Evolutionary conservation across 768 basidiomycete genomes (phyloP).

Genomic region (Russula abietina): DNA sequence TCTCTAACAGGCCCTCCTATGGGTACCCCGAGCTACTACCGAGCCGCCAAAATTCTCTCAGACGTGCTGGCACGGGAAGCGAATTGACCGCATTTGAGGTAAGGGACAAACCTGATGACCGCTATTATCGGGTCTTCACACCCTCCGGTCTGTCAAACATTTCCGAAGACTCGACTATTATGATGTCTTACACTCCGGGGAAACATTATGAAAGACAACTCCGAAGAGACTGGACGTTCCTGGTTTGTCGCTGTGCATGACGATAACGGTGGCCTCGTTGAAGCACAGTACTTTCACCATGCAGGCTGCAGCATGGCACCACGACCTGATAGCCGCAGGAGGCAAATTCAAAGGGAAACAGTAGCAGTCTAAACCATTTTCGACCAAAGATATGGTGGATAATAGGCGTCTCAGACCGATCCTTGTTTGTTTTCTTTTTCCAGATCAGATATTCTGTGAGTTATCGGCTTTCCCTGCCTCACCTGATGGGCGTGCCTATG

Average conservation of each 20-base stretch:
- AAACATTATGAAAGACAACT: background rate
- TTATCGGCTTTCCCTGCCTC: slow-evolving; percentile 8
- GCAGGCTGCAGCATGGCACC: background rate
- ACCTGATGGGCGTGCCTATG: slow-evolving; percentile 20
- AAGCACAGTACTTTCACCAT: background rate
- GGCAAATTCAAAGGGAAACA: background rate
- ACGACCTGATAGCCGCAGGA: background rate
- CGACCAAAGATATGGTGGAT: slow-evolving; percentile 1
- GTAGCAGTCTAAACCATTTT: slow-evolving; percentile 10
- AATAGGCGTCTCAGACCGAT: background rate
- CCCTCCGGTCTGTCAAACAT: background rate
- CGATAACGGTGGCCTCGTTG: background rate
- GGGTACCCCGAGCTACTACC: too few species aligned
- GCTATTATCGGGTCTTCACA: background rate
- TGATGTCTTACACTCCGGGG: background rate
- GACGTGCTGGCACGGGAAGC: background rate
- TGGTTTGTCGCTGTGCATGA: background rate
- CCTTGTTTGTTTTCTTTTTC: slow-evolving; percentile 1
- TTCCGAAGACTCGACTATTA: background rate
- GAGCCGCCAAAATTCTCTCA: background rate
- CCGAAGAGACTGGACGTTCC: background rate
- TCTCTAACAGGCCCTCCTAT: background rate
- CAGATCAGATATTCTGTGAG: background rate
- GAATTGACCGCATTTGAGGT: background rate
- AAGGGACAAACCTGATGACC: background rate